These are phyloP conservation scores for Pyronema omphalodes DNA, from an alignment of 495 filamentous ascomycete species.

Conservation along the genomic window DNA sequence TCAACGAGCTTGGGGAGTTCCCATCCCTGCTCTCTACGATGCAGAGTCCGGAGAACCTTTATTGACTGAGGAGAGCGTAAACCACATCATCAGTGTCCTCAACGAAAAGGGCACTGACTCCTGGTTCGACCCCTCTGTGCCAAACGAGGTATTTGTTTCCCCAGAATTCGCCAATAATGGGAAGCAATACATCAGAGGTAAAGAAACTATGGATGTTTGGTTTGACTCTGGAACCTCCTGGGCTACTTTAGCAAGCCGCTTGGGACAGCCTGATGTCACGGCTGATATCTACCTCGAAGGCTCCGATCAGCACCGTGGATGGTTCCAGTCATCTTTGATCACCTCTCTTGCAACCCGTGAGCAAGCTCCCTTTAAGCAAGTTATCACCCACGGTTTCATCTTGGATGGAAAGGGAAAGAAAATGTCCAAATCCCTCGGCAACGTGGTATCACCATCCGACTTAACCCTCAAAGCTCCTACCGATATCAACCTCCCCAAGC, in stretches of 20 bases:
- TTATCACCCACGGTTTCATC: constrained; percentile 91
- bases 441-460: constrained; percentile 43
- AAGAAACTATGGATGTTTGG: constrained; percentile 99
- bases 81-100: constrained; percentile 68
- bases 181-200: constrained; percentile 40
- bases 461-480: neutral
- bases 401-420: constrained; percentile 77
- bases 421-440: constrained; percentile 98
- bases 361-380: constrained; percentile 54
- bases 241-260: constrained; percentile 30
- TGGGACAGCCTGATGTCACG: constrained; percentile 22
- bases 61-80: constrained; percentile 57
- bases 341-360: constrained; percentile 47
- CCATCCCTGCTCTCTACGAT: constrained; percentile 80
- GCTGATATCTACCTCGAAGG: constrained; percentile 90
- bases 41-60: constrained; percentile 45
- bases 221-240: constrained; percentile 96
- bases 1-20: constrained; percentile 89
- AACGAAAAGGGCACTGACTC: constrained; percentile 61
- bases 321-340: constrained; percentile 98
- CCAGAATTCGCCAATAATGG: constrained; percentile 6
- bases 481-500: neutral
- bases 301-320: constrained; percentile 86
- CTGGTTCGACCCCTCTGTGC: constrained; percentile 68
- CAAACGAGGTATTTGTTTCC: constrained; percentile 34